These are phyloP conservation scores for Pisolithus sp. DNA, from an alignment of 768 basidiomycete species.

Conservation along the genomic window DNA sequence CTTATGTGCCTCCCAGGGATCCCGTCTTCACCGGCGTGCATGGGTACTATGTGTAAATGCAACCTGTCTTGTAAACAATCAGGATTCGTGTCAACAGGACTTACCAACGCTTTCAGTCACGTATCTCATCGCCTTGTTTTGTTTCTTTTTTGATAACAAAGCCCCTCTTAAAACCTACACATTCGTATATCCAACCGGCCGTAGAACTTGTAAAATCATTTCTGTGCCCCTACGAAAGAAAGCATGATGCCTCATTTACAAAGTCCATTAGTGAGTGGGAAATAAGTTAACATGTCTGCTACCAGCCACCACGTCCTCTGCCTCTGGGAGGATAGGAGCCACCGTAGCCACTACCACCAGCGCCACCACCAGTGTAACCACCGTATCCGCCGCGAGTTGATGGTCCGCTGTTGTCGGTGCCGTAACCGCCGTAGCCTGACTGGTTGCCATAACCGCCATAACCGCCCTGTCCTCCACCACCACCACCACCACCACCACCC, in stretches of 20 bases:
- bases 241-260: neutral
- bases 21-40: constrained; percentile 18
- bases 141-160: too few relatives aligned
- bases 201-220: constrained; percentile 11
- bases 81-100: neutral
- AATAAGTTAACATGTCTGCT: constrained; percentile 25
- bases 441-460: constrained; percentile 9
- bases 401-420: constrained; percentile 7
- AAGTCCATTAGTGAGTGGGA: constrained; percentile 8
- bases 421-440: constrained; percentile 12
- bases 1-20: constrained; percentile 38
- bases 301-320: constrained; percentile 45
- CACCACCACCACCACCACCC: constrained; percentile 13
- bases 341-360: constrained; percentile 28
- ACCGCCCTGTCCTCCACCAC: constrained; percentile 11
- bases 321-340: constrained; percentile 29
- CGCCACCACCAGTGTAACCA: constrained; percentile 33
- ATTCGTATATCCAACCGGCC: neutral
- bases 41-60: constrained; percentile 21
- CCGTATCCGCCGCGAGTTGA: constrained; percentile 31
- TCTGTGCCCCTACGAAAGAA: constrained; percentile 7
- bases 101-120: neutral
- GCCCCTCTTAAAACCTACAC: neutral
- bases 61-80: too few relatives aligned
- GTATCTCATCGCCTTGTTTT: neutral